Evolutionary conservation across 805 yeast species (phyloP), one percentile per base, ranked within the genome.

Genomic region (Yarrowia yakushimensis): DNA sequence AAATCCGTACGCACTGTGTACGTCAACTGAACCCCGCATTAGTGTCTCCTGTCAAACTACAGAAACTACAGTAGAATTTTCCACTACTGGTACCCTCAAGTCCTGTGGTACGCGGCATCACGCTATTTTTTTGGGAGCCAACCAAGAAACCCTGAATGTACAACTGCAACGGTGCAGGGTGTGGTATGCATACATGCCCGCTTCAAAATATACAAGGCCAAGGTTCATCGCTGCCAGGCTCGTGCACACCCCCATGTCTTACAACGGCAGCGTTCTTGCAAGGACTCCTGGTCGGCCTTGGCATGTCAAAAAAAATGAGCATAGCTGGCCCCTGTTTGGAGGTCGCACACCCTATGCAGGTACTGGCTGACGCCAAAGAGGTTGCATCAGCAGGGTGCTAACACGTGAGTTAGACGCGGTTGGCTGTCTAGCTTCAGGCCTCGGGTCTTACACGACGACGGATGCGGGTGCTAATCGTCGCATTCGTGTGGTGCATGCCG

Each of bases 291-390:
- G 50, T 12, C 27, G 7, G 30, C 31, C 46, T 25, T 20, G 46
- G 46, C 20, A 42, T 27, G 50, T 17, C 50, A 43, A 27, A 42
- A 10, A 5, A 42, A 10, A 5, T 25, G n/a, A 9, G 17, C 36
- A 45, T 31, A 48, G 39, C 55, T 39, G 39, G 2, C 22, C 55
- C 55, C 55, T 48, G 37, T 45, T 31, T 22, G n/a, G 20, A 15
- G 22, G 55, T 30, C 55, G 55, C 55, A 22, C 55, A n/a, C 39
- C 11, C 28, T 20, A 48, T 48, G 55, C 55, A 48, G 55, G 55
- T 48, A 48, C 55, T 45, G 22, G 17, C 55, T 45, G 22, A 13
- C 41, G 4, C 36, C 36, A 20, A 45, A 45, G 27, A 20, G 8
- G 36, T 28, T 45, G 52, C 52, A 45, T 45, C 30, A 45, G 52